phyloP scores from a whole-genome alignment of 768 basidiomycete species.

The Multifurca ochricompacta region DNA sequence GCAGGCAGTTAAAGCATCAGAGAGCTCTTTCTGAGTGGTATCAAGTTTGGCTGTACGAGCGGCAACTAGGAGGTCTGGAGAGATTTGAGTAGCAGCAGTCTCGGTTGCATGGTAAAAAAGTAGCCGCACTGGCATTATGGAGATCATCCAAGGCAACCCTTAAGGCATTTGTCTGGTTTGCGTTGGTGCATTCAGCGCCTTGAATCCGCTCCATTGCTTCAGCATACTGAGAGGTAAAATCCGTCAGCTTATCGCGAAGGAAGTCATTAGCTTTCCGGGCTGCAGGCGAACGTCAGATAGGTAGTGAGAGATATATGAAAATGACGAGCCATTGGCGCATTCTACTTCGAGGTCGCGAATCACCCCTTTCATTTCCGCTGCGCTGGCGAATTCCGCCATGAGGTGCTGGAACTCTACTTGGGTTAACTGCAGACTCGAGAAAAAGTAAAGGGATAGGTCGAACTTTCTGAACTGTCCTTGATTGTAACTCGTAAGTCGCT shows the following conservation, averaged over 20 bases:
- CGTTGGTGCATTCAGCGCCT: conserved; percentile 2
- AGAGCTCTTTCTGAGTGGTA: conserved; percentile 12
- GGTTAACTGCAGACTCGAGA: neutral
- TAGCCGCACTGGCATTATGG: conserved; percentile 11
- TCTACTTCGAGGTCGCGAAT: conserved; percentile 15
- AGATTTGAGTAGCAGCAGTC: neutral
- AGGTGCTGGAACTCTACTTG: conserved; percentile 9
- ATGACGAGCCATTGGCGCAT: conserved; percentile 8
- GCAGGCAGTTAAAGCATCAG: conserved; percentile 1
- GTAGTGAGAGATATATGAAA: neutral
- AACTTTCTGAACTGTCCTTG: conserved; percentile 13
- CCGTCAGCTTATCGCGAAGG: conserved; percentile 21
- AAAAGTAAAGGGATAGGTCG: neutral
- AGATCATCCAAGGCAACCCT: conserved; percentile 11
- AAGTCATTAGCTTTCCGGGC: conserved; percentile 21
- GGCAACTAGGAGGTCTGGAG: neutral
- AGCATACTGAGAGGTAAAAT: conserved; percentile 17
- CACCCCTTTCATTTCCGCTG: conserved; percentile 11
- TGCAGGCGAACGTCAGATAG: neutral
- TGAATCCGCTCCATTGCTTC: conserved; percentile 17
- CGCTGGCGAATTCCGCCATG: conserved; percentile 10
- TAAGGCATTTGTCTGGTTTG: conserved; percentile 6
- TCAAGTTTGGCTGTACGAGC: conserved; percentile 14
- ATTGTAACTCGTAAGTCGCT: conserved; percentile 8
- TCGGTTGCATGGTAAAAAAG: neutral